phyloP scores from a whole-genome alignment of 1,284 basidiomycete species.

The Lentinula novae-zelandiae region DNA sequence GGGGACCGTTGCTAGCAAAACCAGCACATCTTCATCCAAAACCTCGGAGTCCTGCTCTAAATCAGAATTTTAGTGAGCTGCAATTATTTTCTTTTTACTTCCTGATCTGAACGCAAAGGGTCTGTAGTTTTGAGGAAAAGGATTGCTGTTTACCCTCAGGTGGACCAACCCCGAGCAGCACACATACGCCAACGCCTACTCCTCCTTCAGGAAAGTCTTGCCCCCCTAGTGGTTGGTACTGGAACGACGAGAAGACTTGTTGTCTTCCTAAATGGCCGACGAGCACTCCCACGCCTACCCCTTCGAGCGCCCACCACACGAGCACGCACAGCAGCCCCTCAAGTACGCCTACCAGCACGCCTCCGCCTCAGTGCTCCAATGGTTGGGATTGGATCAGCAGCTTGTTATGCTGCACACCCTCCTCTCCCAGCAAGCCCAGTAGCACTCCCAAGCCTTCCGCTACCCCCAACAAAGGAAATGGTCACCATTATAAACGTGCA shows the following conservation, averaged over 20 bases:
- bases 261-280: conserved; percentile 18
- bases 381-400: conserved; percentile 43
- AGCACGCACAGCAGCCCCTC: not conserved
- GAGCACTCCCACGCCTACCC: not conserved
- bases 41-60: conserved; percentile 19
- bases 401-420: conserved; percentile 38
- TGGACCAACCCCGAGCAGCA: conserved; percentile 32
- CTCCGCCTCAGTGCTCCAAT: conserved; percentile 47
- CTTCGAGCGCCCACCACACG: not conserved
- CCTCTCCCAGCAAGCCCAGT: conserved; percentile 28
- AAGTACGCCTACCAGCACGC: conserved; percentile 23
- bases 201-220: conserved; percentile 44
- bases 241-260: conserved; percentile 37
- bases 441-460: conserved; percentile 24
- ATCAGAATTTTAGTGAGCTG: conserved; percentile 40
- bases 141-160: conserved; percentile 48
- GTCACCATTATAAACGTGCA: conserved; percentile 26
- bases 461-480: conserved; percentile 20
- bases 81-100: not conserved
- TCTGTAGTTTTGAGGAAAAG: conserved; percentile 22
- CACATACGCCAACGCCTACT: conserved; percentile 22
- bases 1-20: conserved; percentile 12
- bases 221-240: conserved; percentile 39
- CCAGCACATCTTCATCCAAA: conserved; percentile 4
- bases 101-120: conserved; percentile 32